Evolutionary conservation across 306 rosid genomes (phyloP).

Genomic region (Trichosanthes cucumerina): DNA sequence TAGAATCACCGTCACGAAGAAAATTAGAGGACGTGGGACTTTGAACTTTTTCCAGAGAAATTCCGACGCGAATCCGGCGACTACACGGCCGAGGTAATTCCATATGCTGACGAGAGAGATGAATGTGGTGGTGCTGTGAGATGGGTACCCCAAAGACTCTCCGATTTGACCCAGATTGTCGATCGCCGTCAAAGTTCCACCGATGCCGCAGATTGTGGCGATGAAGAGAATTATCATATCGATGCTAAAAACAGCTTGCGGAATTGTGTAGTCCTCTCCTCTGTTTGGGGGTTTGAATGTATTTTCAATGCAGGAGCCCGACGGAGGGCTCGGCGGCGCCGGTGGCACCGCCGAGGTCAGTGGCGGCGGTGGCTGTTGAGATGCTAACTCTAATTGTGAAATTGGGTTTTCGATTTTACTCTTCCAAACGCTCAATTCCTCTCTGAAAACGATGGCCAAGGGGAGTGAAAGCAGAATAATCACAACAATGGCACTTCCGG

Average conservation of each 20-base stretch:
- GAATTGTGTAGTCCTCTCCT: conserved; percentile 58
- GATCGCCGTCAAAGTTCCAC: conserved; percentile 54
- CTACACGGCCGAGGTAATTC: conserved; percentile 54
- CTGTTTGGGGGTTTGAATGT: conserved; percentile 42
- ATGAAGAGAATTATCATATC: conserved; percentile 49
- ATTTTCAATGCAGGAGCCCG: conserved; percentile 5
- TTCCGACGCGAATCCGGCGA: conserved; percentile 44
- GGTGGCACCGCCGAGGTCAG: background rate
- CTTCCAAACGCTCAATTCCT: conserved; percentile 30
- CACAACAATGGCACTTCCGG: conserved; percentile 26
- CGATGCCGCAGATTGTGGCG: conserved; percentile 30
- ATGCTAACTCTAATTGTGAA: background rate
- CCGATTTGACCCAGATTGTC: conserved; percentile 77
- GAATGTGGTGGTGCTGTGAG: conserved; percentile 38
- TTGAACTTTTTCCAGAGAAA: conserved; percentile 38
- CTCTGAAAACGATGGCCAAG: conserved; percentile 28
- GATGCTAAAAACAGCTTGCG: conserved; percentile 61
- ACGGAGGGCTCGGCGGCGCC: background rate
- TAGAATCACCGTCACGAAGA: conserved; percentile 34
- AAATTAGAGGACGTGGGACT: conserved; percentile 51
- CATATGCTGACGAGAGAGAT: conserved; percentile 66
- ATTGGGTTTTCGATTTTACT: background rate
- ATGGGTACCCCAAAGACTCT: conserved; percentile 39
- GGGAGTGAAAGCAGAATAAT: conserved; percentile 35
- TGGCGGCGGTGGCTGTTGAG: background rate